These are phyloP conservation scores for Phytophthora citricola DNA, from an alignment of 352 stramenopile species.

Conservation along the genomic window DNA sequence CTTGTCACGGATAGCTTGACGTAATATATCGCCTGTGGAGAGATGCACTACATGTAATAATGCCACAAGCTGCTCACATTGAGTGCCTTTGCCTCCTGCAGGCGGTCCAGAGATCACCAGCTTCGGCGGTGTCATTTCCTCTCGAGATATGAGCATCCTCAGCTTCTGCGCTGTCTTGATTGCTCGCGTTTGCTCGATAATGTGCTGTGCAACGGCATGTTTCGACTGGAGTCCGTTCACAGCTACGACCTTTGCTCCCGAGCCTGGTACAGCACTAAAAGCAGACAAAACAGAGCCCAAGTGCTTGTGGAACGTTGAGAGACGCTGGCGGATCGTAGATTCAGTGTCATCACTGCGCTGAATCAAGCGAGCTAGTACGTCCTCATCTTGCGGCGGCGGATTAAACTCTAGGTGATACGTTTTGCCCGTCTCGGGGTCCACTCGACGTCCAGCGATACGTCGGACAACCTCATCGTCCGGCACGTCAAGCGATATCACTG, in stretches of 20 bases:
- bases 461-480: constrained; percentile 96
- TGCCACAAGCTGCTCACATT: constrained; percentile 92
- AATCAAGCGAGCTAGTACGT: constrained; percentile 69
- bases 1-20: constrained; percentile 81
- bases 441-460: constrained; percentile 95
- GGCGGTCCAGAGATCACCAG: constrained; percentile 93
- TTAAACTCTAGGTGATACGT: constrained; percentile 98
- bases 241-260: constrained; percentile 41
- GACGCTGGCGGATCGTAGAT: constrained; percentile 89
- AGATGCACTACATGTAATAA: constrained; percentile 93
- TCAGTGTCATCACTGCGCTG: constrained; percentile 95
- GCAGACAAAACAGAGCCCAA: constrained; percentile 56
- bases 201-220: constrained; percentile 42
- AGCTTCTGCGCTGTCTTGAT: constrained; percentile 56
- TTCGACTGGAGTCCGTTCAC: constrained; percentile 60
- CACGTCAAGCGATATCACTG: constrained; percentile 94
- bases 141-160: constrained; percentile 38
- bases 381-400: constrained; percentile 83
- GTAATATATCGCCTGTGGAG: constrained; percentile 93
- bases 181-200: constrained; percentile 42
- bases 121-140: constrained; percentile 73
- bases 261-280: constrained; percentile 28
- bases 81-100: constrained; percentile 94
- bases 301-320: constrained; percentile 90
- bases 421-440: constrained; percentile 94